phyloP scores from a whole-genome alignment of 139 green algal genomes.

The Chlamydomonas incerta region DNA sequence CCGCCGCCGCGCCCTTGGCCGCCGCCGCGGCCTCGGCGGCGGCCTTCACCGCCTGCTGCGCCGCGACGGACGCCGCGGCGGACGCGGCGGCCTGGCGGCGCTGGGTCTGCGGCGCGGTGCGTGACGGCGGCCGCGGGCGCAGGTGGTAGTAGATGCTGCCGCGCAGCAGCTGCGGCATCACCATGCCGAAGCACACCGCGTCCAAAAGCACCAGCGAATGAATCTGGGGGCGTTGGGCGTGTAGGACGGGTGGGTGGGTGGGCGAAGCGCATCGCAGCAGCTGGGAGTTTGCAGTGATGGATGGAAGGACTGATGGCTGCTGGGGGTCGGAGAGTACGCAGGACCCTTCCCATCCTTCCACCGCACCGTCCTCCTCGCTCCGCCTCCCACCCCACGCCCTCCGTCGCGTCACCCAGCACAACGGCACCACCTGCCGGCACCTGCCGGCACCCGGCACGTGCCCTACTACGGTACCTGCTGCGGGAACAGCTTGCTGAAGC shows the following conservation, averaged over 20 bases:
- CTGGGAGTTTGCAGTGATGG: too few species aligned
- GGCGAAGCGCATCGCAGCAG: too few species aligned
- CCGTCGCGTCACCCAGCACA: background rate
- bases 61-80: background rate
- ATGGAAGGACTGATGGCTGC: too few species aligned
- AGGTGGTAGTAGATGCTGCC: conserved; percentile 46
- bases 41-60: background rate
- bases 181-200: conserved; percentile 58
- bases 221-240: too few species aligned
- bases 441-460: too few species aligned
- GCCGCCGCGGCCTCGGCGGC: background rate
- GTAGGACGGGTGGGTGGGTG: too few species aligned
- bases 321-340: too few species aligned
- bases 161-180: conserved; percentile 53
- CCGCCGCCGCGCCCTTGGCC: background rate
- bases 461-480: too few species aligned
- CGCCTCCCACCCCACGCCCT: too few species aligned
- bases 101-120: background rate
- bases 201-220: conserved; percentile 45
- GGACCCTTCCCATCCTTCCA: too few species aligned
- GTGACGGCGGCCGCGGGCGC: background rate
- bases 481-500: conserved; percentile 40
- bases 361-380: too few species aligned
- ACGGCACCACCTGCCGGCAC: background rate
- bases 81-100: background rate